Evolutionary conservation across 805 yeast species (phyloP), one percentile per base, ranked within the genome.

Genomic region (Pichia gijzeniarum): DNA sequence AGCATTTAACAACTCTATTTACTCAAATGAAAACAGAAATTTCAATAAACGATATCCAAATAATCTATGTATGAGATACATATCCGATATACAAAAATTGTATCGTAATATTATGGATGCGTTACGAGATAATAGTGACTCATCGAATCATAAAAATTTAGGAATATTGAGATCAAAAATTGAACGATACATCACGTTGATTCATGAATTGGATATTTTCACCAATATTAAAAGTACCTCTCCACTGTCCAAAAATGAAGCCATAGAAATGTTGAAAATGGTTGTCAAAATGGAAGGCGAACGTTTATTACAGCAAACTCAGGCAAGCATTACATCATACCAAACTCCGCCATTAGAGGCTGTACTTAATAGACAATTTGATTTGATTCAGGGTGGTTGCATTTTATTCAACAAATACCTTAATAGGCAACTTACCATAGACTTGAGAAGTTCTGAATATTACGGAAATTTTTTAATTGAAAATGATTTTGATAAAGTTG

Each of bases 331-430:
- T 3, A 18, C 18, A 4, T 13, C 33, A 27, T 33, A 10, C 12
- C 28, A 38, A 38, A 25, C 16, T 3, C 43, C 47, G 1, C 38
- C 40, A 20, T 35, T 45, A 16, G 45, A 41, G 19, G 38, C 49
- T 3, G 13, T 17, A 10, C 19, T 47, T 4, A n/a, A 30, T 20
- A 35, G 17, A 4, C 40, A 47, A 16, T 21, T 47, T 1, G 31
- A 47, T 10, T 18, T 47, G 12, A 18, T 40, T 4, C 36, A 47
- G 18, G 49, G 47, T 18, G 49, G 49, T 4, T 43, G 44, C 19
- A 39, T 47, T 35, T 13, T 43, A 8, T 18, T 43, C 5, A 47
- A 47, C 16, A 35, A 35, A 14, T 42, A 19, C 30, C 17, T 38
- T 9, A 38, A 38, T 13, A 42, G 38, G 2, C 35, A 38, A 31